Conservation (phyloP, 441 rosid genomes). For the Gossypium gossypioides region DNA sequence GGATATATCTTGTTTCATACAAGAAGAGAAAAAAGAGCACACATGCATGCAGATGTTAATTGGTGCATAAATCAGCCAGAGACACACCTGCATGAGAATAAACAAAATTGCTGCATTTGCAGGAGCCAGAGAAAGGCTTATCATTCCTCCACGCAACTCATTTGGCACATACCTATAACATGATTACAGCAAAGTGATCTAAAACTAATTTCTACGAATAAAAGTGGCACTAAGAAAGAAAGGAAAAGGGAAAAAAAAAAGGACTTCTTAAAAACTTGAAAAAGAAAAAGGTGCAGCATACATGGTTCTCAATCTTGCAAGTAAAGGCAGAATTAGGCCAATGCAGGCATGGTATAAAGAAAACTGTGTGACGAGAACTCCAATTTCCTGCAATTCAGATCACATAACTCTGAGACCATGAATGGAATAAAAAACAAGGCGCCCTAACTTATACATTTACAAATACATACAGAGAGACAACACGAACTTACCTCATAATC, state of each 20-base stretch:
- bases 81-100: conserved; percentile 48
- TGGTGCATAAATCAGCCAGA: not conserved
- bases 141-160: conserved; percentile 95
- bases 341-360: conserved; percentile 65
- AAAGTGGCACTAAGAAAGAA: not conserved
- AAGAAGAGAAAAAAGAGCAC: not conserved
- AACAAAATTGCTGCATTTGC: conserved; percentile 64
- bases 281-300: conserved; percentile 29
- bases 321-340: conserved; percentile 69
- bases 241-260: not conserved
- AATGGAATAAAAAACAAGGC: not conserved
- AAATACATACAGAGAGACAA: conserved; percentile 9
- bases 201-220: conserved; percentile 10
- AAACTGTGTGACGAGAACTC: conserved; percentile 56
- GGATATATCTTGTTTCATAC: not conserved
- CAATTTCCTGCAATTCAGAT: conserved; percentile 60
- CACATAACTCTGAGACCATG: conserved; percentile 8
- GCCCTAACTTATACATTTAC: not conserved
- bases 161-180: conserved; percentile 71
- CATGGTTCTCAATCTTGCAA: conserved; percentile 91
- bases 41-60: not conserved
- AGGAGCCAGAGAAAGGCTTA: conserved; percentile 72
- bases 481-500: conserved; percentile 69
- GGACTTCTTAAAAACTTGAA: not conserved
- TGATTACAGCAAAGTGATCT: conserved; percentile 10